Conservation (phyloP, 371 early-diverging fungal species). For the Gilbertella persicaria region DNA sequence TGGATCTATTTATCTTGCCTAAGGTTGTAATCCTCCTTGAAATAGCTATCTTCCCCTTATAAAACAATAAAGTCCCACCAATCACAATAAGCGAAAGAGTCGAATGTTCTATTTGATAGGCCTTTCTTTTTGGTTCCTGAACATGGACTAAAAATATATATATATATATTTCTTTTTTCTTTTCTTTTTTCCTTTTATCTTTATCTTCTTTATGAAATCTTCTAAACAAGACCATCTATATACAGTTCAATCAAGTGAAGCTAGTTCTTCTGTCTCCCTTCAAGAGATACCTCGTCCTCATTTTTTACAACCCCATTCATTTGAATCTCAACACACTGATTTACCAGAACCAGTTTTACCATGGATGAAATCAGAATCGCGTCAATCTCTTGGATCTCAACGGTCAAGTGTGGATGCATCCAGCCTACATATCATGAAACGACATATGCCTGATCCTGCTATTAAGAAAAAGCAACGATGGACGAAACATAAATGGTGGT, state of each 20-base stretch:
- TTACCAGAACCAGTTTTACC: conserved; percentile 49
- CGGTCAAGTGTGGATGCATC: conserved; percentile 25
- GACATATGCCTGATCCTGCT: conserved; percentile 30
- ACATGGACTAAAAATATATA: too few species aligned
- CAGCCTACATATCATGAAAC: conserved; percentile 46
- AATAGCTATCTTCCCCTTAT: too few species aligned
- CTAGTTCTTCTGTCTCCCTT: conserved; percentile 14
- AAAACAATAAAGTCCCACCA: too few species aligned
- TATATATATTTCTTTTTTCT: too few species aligned
- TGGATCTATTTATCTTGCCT: conserved; percentile 15
- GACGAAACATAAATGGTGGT: conserved; percentile 56
- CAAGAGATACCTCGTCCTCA: neutral
- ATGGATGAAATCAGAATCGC: conserved; percentile 50
- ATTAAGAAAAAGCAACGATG: conserved; percentile 46
- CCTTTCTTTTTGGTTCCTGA: too few species aligned
- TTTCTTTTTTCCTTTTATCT: too few species aligned
- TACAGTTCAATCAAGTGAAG: conserved; percentile 11
- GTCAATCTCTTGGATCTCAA: conserved; percentile 34
- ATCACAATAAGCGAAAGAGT: too few species aligned
- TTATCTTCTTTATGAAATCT: too few species aligned
- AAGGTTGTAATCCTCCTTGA: too few species aligned
- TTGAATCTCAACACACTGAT: conserved; percentile 1
- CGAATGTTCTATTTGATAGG: too few species aligned
- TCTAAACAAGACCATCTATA: conserved; percentile 4
- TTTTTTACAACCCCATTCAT: neutral